These are phyloP conservation scores for Rhizophagus clarus DNA, from an alignment of 192 early-diverging fungal genomes.

Conservation along the genomic window DNA sequence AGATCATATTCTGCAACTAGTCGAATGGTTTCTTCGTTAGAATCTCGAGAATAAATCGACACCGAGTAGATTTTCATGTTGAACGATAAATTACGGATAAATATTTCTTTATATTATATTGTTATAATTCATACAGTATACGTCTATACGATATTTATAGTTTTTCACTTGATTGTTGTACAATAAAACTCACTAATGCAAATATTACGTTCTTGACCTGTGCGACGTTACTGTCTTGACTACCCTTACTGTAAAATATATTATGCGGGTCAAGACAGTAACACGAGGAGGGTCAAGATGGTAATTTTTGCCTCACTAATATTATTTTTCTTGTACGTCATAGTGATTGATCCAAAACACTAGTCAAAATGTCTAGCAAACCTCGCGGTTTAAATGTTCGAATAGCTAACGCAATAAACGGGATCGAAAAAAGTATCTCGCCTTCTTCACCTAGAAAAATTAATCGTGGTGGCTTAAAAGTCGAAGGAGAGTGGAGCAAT, in stretches of 20 bases:
- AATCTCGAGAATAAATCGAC: conserved; percentile 4
- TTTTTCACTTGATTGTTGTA: too few species aligned
- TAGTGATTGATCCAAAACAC: background rate
- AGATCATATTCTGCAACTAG: conserved; percentile 30
- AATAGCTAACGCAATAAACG: background rate
- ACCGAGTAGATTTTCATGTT: conserved; percentile 31
- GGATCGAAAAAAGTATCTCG: background rate
- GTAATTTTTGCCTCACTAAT: too few species aligned
- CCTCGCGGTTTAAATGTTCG: background rate
- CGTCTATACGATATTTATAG: too few species aligned
- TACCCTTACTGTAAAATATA: too few species aligned
- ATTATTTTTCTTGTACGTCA: too few species aligned
- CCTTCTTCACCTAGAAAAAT: background rate
- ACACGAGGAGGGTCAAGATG: too few species aligned
- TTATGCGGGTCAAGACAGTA: too few species aligned
- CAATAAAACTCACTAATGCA: too few species aligned
- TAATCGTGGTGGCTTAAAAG: background rate
- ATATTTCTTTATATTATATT: too few species aligned
- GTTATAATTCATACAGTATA: too few species aligned
- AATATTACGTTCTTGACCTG: too few species aligned
- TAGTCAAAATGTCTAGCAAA: background rate
- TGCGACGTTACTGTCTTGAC: too few species aligned
- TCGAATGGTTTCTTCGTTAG: background rate
- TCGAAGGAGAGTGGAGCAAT: background rate
- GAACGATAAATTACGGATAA: background rate